Conservation (phyloP, 179 eudicot species). For the Pouteria campechiana region DNA sequence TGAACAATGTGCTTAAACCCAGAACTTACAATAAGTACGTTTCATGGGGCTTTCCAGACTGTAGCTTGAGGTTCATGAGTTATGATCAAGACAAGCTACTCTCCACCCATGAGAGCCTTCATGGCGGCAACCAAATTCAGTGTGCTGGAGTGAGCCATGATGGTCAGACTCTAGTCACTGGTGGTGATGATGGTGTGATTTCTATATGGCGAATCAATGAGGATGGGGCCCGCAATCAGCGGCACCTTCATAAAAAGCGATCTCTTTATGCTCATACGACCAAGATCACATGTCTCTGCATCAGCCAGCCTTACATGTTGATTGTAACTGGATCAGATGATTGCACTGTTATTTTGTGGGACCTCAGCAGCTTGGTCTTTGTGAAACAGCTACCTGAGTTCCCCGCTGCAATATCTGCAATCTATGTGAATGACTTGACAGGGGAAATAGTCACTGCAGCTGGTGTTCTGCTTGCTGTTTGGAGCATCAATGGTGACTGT, state of each 20-base stretch:
- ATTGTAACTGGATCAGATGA: conserved; percentile 92
- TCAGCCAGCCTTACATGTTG: conserved; percentile 97
- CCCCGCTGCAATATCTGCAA: conserved; percentile 84
- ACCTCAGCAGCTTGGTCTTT: conserved; percentile 70
- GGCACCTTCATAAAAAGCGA: conserved; percentile 49
- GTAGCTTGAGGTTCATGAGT: conserved; percentile 73
- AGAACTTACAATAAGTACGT: conserved; percentile 70
- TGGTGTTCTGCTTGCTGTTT: conserved; percentile 74
- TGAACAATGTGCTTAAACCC: conserved; percentile 77
- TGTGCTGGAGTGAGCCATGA: conserved; percentile 84
- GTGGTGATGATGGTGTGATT: conserved; percentile 81
- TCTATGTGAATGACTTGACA: conserved; percentile 69
- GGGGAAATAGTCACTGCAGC: conserved; percentile 95
- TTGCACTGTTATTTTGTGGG: conserved; percentile 86
- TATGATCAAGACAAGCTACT: conserved; percentile 81
- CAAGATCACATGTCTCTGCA: conserved; percentile 66
- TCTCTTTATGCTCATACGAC: conserved; percentile 71
- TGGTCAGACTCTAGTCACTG: conserved; percentile 76
- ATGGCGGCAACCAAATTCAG: conserved; percentile 77
- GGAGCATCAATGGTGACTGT: conserved; percentile 96
- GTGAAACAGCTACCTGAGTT: conserved; percentile 91
- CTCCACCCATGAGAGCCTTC: conserved; percentile 94
- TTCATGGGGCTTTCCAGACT: conserved; percentile 98
- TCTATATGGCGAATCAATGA: conserved; percentile 78
- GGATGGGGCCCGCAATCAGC: conserved; percentile 38